Evolutionary conservation across 1,139 yeast genomes (phyloP).

Genomic region (Magnusiomyces fungicola): DNA sequence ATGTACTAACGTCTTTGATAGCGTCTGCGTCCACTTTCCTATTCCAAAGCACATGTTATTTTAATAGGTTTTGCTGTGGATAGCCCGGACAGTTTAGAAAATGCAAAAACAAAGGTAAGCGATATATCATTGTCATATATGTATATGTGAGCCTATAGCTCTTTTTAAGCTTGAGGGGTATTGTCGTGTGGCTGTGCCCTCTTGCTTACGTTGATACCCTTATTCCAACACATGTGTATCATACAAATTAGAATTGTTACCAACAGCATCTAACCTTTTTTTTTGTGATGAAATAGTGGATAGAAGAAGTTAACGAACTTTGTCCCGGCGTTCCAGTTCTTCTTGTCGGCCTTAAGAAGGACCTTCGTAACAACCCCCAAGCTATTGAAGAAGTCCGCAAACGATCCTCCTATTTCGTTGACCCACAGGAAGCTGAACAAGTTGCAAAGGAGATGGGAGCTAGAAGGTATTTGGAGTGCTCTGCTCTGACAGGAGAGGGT

Average conservation of each 20-base stretch:
- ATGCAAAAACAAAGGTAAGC: conserved; percentile 39
- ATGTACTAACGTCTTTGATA: conserved; percentile 13
- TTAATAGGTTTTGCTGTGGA: conserved; percentile 63
- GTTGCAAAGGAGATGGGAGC: conserved; percentile 92
- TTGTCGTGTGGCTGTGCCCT: too few relatives aligned
- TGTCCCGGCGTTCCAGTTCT: conserved; percentile 76
- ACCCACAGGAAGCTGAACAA: conserved; percentile 68
- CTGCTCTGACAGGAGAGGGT: conserved; percentile 92
- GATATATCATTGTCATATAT: too few relatives aligned
- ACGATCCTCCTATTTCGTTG: conserved; percentile 69
- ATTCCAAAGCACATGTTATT: conserved; percentile 61
- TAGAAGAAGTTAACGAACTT: conserved; percentile 68
- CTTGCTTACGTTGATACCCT: too few relatives aligned
- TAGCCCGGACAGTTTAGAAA: conserved; percentile 57
- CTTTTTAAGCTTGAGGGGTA: too few relatives aligned
- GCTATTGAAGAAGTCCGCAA: conserved; percentile 71
- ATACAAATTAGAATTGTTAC: too few relatives aligned
- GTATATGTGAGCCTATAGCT: too few relatives aligned
- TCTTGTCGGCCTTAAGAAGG: conserved; percentile 87
- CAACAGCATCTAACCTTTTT: too few relatives aligned
- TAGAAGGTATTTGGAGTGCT: conserved; percentile 80
- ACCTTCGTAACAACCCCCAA: conserved; percentile 71
- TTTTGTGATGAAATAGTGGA: conserved; percentile 39
- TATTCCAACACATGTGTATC: too few relatives aligned
- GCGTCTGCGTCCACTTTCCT: conserved; percentile 58